These are phyloP conservation scores for Solanum okadae DNA, from an alignment of 257 asterid genomes.

Conservation along the genomic window DNA sequence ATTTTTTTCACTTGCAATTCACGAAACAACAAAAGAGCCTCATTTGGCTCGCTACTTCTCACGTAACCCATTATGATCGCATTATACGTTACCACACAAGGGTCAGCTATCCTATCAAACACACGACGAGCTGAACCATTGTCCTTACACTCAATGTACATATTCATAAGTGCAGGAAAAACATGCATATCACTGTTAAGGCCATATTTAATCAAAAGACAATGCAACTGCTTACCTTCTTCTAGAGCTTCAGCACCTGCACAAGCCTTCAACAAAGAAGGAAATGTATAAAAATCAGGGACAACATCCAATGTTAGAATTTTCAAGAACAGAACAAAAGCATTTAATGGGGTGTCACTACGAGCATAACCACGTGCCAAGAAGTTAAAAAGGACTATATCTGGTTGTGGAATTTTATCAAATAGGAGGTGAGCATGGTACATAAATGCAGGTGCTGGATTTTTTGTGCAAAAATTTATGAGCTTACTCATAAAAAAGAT, in stretches of 20 bases:
- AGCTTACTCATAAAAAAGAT: conserved; percentile 6
- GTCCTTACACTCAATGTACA: conserved; percentile 19
- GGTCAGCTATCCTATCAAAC: conserved; percentile 16
- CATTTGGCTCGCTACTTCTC: conserved; percentile 24
- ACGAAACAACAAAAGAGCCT: conserved; percentile 18
- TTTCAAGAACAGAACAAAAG: conserved; percentile 8
- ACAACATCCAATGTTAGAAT: conserved; percentile 4
- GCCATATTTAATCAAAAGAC: conserved; percentile 23
- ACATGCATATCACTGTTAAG: conserved; percentile 9
- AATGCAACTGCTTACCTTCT: conserved; percentile 29
- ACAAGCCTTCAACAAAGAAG: conserved; percentile 31
- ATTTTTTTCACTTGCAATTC: conserved; percentile 16
- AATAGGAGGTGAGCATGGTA: conserved; percentile 20
- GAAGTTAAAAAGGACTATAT: conserved; percentile 22
- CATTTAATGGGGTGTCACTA: conserved; percentile 18
- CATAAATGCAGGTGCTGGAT: conserved; percentile 3
- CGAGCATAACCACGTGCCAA: conserved; percentile 34
- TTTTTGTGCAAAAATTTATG: conserved; percentile 4
- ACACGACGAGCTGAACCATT: conserved; percentile 8
- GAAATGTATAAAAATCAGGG: conserved; percentile 33
- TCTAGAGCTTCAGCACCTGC: conserved; percentile 12
- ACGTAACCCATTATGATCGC: conserved; percentile 22
- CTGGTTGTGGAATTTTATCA: conserved; percentile 22
- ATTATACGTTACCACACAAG: conserved; percentile 26
- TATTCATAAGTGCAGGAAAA: conserved; percentile 26